These are phyloP conservation scores for Colletotrichum musae DNA, from an alignment of 2,329 filamentous ascomycete genomes.

Conservation along the genomic window DNA sequence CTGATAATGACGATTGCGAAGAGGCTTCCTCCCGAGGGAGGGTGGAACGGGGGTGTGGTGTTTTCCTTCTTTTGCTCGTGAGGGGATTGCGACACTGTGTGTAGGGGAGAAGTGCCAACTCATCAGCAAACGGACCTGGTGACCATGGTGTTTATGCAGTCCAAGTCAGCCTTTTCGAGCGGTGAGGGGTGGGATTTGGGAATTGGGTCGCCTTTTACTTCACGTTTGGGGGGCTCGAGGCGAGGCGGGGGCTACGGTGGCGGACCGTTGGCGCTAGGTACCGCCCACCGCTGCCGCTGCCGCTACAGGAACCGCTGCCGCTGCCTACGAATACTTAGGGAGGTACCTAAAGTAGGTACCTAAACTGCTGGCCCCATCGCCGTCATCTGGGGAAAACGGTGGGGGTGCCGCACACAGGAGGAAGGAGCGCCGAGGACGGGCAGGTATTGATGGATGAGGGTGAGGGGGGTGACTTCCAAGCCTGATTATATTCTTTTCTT, in stretches of 20 bases:
- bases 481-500: constrained; percentile 5
- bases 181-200: constrained; percentile 35
- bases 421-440: not conserved
- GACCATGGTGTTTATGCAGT: constrained; percentile 41
- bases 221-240: not conserved
- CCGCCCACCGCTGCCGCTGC: not conserved
- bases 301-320: not conserved
- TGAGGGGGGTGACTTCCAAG: constrained; percentile 1
- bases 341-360: too few species aligned
- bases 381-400: constrained; percentile 34
- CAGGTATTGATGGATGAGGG: not conserved
- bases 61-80: not conserved
- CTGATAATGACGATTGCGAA: constrained; percentile 18
- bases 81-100: constrained; percentile 28
- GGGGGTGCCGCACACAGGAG: constrained; percentile 10
- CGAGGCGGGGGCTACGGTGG: constrained; percentile 24
- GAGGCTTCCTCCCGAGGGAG: not conserved
- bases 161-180: constrained; percentile 41
- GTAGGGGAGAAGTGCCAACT: constrained; percentile 36
- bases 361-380: not conserved
- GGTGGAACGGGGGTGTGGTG: too few species aligned
- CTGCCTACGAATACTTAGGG: too few species aligned
- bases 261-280: constrained; percentile 35
- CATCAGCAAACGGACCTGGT: constrained; percentile 40
- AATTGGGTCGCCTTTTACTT: not conserved